These are phyloP conservation scores for Tuber calosporum DNA, from an alignment of 495 filamentous ascomycete species.

Conservation along the genomic window DNA sequence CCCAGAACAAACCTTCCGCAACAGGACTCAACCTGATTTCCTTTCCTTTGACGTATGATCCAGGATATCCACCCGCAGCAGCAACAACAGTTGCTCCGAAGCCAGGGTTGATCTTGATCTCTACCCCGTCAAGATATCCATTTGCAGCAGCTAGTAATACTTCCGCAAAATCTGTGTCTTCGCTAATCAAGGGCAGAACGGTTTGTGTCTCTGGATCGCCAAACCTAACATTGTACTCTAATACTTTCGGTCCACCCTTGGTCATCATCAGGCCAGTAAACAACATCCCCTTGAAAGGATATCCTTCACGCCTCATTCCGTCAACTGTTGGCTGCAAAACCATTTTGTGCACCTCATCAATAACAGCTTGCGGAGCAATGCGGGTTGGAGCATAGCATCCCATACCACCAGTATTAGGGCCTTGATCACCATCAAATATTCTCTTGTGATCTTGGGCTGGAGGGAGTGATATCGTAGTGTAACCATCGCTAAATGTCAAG, in stretches of 20 bases:
- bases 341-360: constrained; percentile 70
- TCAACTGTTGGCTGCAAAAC: constrained; percentile 85
- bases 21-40: constrained; percentile 56
- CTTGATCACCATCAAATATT: constrained; percentile 81
- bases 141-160: constrained; percentile 82
- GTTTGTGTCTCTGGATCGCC: constrained; percentile 97
- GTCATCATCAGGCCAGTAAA: constrained; percentile 98
- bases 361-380: constrained; percentile 65
- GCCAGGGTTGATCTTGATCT: constrained; percentile 58
- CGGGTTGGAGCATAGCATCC: constrained; percentile 90
- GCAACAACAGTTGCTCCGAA: constrained; percentile 88
- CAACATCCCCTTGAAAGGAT: constrained; percentile 75
- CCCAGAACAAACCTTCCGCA: constrained; percentile 45
- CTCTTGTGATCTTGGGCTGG: constrained; percentile 96
- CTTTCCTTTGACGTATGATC: constrained; percentile 72
- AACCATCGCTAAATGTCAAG: constrained; percentile 83
- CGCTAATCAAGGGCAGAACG: constrained; percentile 68
- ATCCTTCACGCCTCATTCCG: constrained; percentile 71
- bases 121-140: constrained; percentile 61
- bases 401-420: constrained; percentile 96
- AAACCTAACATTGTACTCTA: constrained; percentile 96
- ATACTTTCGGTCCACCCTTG: constrained; percentile 69
- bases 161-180: constrained; percentile 79
- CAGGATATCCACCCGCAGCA: constrained; percentile 91
- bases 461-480: constrained; percentile 74